A percentile compares a stretch with the other conserved stretches of the same genome.
These are phyloP conservation scores for Bauhinia variegata DNA, from an alignment of 306 rosid species.

Conservation along the genomic window DNA sequence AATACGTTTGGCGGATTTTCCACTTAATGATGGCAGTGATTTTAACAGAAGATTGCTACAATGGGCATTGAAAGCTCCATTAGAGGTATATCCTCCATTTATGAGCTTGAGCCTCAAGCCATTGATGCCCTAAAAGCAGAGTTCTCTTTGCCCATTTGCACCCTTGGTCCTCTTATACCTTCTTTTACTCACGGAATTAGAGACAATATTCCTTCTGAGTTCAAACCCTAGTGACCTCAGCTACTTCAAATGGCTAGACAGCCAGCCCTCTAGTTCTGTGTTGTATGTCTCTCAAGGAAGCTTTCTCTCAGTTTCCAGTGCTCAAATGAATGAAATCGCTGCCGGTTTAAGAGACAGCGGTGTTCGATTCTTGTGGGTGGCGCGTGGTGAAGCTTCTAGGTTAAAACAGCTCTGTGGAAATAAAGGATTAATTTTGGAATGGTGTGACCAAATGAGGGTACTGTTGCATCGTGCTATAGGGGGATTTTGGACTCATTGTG, in stretches of 20 bases:
- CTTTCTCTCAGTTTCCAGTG: conserved; percentile 28
- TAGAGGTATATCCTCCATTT: conserved; percentile 17
- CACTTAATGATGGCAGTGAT: neutral
- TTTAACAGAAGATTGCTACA: neutral
- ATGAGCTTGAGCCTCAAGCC: conserved; percentile 29
- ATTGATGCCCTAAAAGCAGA: conserved; percentile 12
- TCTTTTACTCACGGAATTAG: neutral
- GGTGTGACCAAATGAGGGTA: conserved; percentile 46
- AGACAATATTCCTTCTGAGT: neutral
- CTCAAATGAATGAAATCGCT: conserved; percentile 39
- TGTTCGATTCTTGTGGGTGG: conserved; percentile 39
- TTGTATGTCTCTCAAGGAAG: conserved; percentile 42
- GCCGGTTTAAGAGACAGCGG: conserved; percentile 22
- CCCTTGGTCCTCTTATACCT: conserved; percentile 34
- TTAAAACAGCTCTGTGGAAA: conserved; percentile 30
- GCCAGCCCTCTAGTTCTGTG: conserved; percentile 29
- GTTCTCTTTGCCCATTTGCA: conserved; percentile 22
- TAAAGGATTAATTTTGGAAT: conserved; percentile 30
- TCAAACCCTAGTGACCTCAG: too few relatives aligned
- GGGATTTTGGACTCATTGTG: conserved; percentile 44
- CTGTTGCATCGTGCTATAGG: conserved; percentile 34
- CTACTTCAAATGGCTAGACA: conserved; percentile 28
- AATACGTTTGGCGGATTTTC: conserved; percentile 6
- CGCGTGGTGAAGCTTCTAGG: conserved; percentile 9
- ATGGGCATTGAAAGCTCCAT: neutral